Percentiles rank a stretch among this genome's conserved stretches.
Evolutionary conservation across 2,329 filamentous ascomycete species (phyloP).

Genomic region (Nigrospora oryzae): DNA sequence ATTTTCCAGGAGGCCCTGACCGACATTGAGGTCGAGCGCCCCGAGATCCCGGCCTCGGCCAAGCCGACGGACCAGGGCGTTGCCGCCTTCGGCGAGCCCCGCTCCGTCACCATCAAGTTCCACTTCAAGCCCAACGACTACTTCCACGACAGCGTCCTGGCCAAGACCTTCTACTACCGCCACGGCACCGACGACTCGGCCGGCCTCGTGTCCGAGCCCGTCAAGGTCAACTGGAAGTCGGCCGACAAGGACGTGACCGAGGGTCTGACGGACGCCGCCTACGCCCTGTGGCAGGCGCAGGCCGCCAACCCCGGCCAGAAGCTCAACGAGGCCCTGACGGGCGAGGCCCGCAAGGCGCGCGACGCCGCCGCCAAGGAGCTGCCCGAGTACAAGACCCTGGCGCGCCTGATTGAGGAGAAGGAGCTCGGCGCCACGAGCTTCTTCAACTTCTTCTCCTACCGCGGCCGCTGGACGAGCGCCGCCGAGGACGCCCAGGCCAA

Average conservation of each 20-base stretch:
- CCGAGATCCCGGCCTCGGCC: slow-evolving; percentile 26
- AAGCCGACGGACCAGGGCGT: slow-evolving; percentile 21
- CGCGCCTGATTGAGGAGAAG: slow-evolving; percentile 12
- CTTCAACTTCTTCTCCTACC: slow-evolving; percentile 65
- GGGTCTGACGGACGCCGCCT: slow-evolving; percentile 53
- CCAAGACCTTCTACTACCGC: slow-evolving; percentile 62
- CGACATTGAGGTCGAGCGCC: slow-evolving; percentile 39
- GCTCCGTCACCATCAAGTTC: slow-evolving; percentile 47
- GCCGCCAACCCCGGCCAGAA: slow-evolving; percentile 28
- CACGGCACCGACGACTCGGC: slow-evolving; percentile 47
- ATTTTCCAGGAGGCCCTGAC: slow-evolving; percentile 49
- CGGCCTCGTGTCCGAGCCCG: slow-evolving; percentile 57
- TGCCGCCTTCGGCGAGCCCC: slow-evolving; percentile 45
- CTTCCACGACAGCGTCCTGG: slow-evolving; percentile 51
- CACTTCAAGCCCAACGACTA: slow-evolving; percentile 52
- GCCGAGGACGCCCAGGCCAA: slow-evolving; percentile 51
- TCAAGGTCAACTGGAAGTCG: slow-evolving; percentile 55
- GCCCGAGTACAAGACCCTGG: slow-evolving; percentile 15
- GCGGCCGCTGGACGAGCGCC: slow-evolving; percentile 47
- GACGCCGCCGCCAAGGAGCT: slow-evolving; percentile 16
- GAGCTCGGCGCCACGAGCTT: slow-evolving; percentile 42
- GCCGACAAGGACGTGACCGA: slow-evolving; percentile 54
- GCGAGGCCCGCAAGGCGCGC: slow-evolving; percentile 15
- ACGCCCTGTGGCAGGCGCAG: slow-evolving; percentile 47
- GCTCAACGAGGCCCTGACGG: slow-evolving; percentile 20